phyloP scores from a whole-genome alignment of 108 stramenopile species.

The Seminavis robusta region DNA sequence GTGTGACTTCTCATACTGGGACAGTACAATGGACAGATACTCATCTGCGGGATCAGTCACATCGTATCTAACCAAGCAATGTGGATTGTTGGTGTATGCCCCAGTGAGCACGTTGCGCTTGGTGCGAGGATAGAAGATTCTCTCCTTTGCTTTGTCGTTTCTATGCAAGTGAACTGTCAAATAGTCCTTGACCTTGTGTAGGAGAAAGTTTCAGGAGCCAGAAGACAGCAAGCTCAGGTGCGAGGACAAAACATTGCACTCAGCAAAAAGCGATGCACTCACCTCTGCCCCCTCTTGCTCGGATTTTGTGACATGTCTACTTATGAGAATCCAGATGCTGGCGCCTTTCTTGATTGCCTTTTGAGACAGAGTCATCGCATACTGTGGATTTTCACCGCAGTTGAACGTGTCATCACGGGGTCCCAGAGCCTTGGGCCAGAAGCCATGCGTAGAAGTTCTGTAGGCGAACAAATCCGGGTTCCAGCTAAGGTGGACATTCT shows the following conservation, averaged over 20 bases:
- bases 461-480: constrained; percentile 62
- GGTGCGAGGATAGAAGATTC: constrained; percentile 60
- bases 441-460: constrained; percentile 41
- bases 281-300: constrained; percentile 73
- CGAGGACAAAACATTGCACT: too few relatives aligned
- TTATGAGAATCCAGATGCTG: constrained; percentile 67
- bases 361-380: constrained; percentile 50
- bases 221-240: neutral
- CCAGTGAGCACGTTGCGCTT: constrained; percentile 40
- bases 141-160: constrained; percentile 32
- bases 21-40: constrained; percentile 63
- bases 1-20: constrained; percentile 64
- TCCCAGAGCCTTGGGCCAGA: constrained; percentile 52
- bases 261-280: constrained; percentile 1
- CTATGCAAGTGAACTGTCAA: constrained; percentile 64
- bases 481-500: constrained; percentile 71
- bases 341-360: constrained; percentile 50
- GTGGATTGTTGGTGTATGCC: constrained; percentile 76
- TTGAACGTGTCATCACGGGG: constrained; percentile 67
- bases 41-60: constrained; percentile 38
- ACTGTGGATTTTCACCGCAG: constrained; percentile 83
- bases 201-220: neutral
- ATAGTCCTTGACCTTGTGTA: constrained; percentile 44
- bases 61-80: constrained; percentile 72
- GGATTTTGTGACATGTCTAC: constrained; percentile 75